These are phyloP conservation scores for Alternaria arborescens DNA, from an alignment of 2,329 filamentous ascomycete genomes.

Conservation along the genomic window DNA sequence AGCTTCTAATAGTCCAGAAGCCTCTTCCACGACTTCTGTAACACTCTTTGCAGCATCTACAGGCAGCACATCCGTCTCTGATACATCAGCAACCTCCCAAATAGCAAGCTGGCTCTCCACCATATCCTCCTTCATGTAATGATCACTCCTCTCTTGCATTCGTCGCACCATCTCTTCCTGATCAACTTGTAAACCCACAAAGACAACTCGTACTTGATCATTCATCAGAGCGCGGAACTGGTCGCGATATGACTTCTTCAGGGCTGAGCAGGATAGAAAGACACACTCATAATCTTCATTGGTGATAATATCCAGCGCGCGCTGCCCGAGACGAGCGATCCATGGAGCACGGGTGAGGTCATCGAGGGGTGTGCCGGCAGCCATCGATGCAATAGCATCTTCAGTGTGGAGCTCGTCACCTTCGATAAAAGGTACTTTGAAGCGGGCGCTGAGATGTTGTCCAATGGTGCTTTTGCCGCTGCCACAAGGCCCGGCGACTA, in stretches of 20 bases:
- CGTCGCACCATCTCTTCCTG: slow-evolving; percentile 42
- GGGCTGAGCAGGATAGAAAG: slow-evolving; percentile 53
- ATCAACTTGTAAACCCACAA: slow-evolving; percentile 51
- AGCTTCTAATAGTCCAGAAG: background rate
- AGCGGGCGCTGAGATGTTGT: slow-evolving; percentile 35
- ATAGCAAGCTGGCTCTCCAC: slow-evolving; percentile 31
- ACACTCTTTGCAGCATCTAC: slow-evolving; percentile 25
- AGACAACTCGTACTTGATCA: slow-evolving; percentile 33
- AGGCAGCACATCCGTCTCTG: slow-evolving; percentile 51
- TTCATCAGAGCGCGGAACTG: slow-evolving; percentile 34
- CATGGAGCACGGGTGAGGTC: background rate
- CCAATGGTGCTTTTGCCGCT: slow-evolving; percentile 55
- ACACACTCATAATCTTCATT: background rate
- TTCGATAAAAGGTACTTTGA: slow-evolving; percentile 52
- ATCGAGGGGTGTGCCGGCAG: slow-evolving; percentile 35
- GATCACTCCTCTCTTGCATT: slow-evolving; percentile 36
- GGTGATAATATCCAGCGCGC: background rate
- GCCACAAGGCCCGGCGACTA: slow-evolving; percentile 54
- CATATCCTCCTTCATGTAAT: slow-evolving; percentile 52
- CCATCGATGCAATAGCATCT: slow-evolving; percentile 48
- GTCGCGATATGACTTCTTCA: slow-evolving; percentile 48
- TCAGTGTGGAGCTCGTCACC: slow-evolving; percentile 52
- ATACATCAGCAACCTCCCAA: slow-evolving; percentile 37
- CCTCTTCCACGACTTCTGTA: slow-evolving; percentile 5
- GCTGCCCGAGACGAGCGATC: slow-evolving; percentile 5